Conservation (phyloP, 495 filamentous ascomycete genomes). For the Chaetomidium leptoderma region DNA sequence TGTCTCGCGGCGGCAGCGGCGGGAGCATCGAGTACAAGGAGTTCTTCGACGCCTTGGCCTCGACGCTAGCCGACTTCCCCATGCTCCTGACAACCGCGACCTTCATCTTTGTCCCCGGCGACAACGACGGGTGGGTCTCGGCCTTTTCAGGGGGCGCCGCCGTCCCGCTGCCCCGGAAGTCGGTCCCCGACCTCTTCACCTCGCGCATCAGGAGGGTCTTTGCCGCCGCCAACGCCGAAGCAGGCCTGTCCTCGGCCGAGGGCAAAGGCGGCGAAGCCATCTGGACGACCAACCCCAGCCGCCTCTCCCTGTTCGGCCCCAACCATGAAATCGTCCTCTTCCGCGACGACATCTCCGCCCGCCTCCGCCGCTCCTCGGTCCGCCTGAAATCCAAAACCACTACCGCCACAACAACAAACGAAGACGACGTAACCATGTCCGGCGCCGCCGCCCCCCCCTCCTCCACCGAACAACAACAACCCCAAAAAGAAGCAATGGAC, state of each 20-base stretch:
- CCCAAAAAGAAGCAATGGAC: conserved; percentile 41
- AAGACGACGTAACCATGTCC: conserved; percentile 35
- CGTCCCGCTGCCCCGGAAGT: conserved; percentile 64
- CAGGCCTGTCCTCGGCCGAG: conserved; percentile 28
- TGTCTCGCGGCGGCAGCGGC: conserved; percentile 63
- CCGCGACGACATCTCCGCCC: conserved; percentile 75
- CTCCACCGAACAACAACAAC: background rate
- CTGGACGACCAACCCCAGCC: conserved; percentile 82
- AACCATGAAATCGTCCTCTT: conserved; percentile 80
- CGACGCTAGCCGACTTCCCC: conserved; percentile 81
- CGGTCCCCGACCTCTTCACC: conserved; percentile 82
- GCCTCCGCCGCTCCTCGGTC: conserved; percentile 71
- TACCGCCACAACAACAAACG: conserved; percentile 9
- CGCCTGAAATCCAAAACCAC: conserved; percentile 44
- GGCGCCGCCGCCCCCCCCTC: conserved; percentile 17
- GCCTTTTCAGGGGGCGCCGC: conserved; percentile 81
- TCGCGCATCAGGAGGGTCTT: conserved; percentile 76
- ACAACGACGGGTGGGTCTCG: conserved; percentile 90
- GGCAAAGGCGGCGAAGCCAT: conserved; percentile 65
- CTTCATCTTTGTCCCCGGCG: conserved; percentile 89
- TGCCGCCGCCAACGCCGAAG: conserved; percentile 65
- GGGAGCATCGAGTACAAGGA: conserved; percentile 92
- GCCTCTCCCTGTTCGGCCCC: conserved; percentile 77
- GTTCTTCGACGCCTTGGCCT: conserved; percentile 80
- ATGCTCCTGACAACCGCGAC: conserved; percentile 70